Evolutionary conservation across 225 moss, liverwort and hornwort species (phyloP).

Genomic region (Lunularia cruciata): DNA sequence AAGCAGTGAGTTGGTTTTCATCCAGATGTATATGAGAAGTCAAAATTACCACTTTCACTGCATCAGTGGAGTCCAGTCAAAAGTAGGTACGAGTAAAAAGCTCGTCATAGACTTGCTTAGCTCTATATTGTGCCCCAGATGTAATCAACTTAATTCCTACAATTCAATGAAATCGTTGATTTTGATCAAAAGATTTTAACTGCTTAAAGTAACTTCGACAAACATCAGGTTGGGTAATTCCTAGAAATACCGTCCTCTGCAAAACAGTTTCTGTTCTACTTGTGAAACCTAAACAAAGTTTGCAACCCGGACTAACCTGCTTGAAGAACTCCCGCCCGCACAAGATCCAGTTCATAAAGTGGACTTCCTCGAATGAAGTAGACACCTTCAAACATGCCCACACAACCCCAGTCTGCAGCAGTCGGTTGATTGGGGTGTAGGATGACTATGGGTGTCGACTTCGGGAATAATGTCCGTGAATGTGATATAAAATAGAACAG

Average conservation of each 20-base stretch:
- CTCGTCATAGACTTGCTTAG: neutral
- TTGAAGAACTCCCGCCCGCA: constrained; percentile 78
- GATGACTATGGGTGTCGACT: constrained; percentile 69
- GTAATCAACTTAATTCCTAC: too few species aligned
- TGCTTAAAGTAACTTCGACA: neutral
- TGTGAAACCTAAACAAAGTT: neutral
- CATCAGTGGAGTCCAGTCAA: neutral
- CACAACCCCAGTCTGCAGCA: constrained; percentile 68
- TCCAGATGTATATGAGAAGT: constrained; percentile 55
- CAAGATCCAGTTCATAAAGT: constrained; percentile 80
- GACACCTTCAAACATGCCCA: constrained; percentile 82
- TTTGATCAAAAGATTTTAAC: neutral
- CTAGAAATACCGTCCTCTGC: too few species aligned
- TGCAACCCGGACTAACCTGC: constrained; percentile 50
- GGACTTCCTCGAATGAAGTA: constrained; percentile 83
- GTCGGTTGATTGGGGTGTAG: constrained; percentile 64
- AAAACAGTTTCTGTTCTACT: neutral
- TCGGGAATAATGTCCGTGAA: constrained; percentile 56
- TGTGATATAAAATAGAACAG: constrained; percentile 77
- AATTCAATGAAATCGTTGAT: neutral
- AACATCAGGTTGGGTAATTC: too few species aligned
- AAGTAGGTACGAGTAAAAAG: neutral
- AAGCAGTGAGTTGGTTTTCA: constrained; percentile 32
- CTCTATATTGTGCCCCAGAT: too few species aligned
- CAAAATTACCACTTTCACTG: constrained; percentile 80